Conservation (phyloP, 306 rosid species). For the Sicyos edulis region DNA sequence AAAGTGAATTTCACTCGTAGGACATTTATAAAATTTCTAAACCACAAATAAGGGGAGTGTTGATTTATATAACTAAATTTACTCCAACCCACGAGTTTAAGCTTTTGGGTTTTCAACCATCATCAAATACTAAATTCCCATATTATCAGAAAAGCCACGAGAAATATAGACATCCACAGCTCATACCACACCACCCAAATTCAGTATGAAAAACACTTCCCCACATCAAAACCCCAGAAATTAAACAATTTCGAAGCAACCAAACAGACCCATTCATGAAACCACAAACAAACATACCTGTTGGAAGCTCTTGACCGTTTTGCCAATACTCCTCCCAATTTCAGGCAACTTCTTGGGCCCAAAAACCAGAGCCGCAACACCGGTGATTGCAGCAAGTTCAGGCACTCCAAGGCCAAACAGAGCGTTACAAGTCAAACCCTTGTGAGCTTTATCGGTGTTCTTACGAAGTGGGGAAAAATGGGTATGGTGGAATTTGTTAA, state of each 20-base stretch:
- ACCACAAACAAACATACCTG: conserved; percentile 43
- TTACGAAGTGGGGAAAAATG: conserved; percentile 20
- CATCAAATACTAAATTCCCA: not conserved
- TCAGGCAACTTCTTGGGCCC: conserved; percentile 95
- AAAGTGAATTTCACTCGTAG: too few relatives aligned
- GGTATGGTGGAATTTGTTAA: conserved; percentile 25
- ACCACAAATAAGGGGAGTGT: too few relatives aligned
- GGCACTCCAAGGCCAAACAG: conserved; percentile 90
- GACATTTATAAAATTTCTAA: too few relatives aligned
- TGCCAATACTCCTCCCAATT: conserved; percentile 91
- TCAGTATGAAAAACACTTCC: too few relatives aligned
- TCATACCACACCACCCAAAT: too few relatives aligned
- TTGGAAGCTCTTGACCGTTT: conserved; percentile 93
- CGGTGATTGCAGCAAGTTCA: conserved; percentile 81
- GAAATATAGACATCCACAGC: too few relatives aligned
- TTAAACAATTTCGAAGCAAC: too few relatives aligned
- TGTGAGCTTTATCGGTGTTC: conserved; percentile 28
- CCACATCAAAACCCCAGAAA: too few relatives aligned
- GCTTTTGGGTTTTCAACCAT: too few relatives aligned
- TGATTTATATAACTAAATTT: too few relatives aligned
- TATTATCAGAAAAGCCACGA: too few relatives aligned
- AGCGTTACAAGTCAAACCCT: conserved; percentile 65
- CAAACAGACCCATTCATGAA: not conserved
- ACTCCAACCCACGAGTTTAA: too few relatives aligned
- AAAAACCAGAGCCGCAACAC: conserved; percentile 84